Base-by-base conservation (phyloP, 1,139 yeast species). In the Scheffersomyces parashehatae region DNA sequence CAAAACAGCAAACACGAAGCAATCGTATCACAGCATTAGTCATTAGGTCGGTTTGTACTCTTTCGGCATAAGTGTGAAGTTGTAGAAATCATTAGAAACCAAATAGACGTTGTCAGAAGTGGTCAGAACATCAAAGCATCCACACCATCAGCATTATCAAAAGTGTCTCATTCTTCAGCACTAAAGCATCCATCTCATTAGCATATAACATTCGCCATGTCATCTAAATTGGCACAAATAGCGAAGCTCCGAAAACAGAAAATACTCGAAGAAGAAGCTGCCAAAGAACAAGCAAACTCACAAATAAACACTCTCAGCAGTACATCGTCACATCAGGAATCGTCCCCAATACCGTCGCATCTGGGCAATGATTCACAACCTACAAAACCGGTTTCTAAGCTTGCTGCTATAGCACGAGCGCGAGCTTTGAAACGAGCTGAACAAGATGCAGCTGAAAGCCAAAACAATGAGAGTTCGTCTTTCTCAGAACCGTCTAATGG, bases 351-450 rank as follows among this genome's bases (percentile, higher is more conserved):
- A n/a, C 16, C 31, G 26, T 24, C 12, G n/a, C 11, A 28, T 11
- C 28, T 20, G 26, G 8, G 26, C 26, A 6, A 20, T 20, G 26
- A 20, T 20, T 20, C 8, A 20, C 26, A 20, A 8, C 26, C 26
- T 20, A 6, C 15, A 9, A 40, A 39, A 29, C 50, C 46, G 41
- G 3, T 9, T 31, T 71, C 79, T 1, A 78, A 77, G 53, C 60
- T 80, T 39, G 73, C 81, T 10, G 70, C 74, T 3, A 65, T 81
- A 51, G 82, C 83, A 2, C 70, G 69, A 50, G 64, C 72, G 14
- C 61, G 79, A 49, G 67, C 70, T 5, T 20, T 20, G 26, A 20
- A 20, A 20, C 26, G 26, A 20, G 28, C n/a, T 16, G 29, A n/a
- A 12, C 10, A 16, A 10, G 29, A 12, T 16, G 29, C 37, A 10